phyloP scores from a whole-genome alignment of 495 filamentous ascomycete species.

The Penicillium pancosmium region DNA sequence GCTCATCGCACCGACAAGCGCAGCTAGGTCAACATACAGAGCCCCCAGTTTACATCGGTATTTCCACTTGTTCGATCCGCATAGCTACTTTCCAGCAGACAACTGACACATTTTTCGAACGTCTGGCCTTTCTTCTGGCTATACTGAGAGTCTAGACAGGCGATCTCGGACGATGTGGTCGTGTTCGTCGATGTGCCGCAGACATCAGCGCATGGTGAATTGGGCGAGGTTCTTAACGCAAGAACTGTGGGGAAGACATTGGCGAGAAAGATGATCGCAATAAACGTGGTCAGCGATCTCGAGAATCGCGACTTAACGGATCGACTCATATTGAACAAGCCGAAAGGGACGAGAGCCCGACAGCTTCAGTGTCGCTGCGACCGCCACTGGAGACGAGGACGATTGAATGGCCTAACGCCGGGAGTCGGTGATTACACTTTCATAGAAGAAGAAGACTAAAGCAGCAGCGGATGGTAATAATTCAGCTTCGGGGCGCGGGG shows the following conservation, averaged over 20 bases:
- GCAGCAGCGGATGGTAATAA: constrained; percentile 6
- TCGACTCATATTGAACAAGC: constrained; percentile 12
- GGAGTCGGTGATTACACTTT: constrained; percentile 19
- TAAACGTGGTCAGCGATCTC: constrained; percentile 12
- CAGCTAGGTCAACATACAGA: constrained; percentile 49
- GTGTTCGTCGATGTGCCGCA: constrained; percentile 52
- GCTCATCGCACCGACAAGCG: neutral
- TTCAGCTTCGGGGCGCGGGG: neutral
- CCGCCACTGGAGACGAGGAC: constrained; percentile 8
- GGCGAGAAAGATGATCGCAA: constrained; percentile 23
- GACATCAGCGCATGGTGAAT: constrained; percentile 55
- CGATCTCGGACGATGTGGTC: constrained; percentile 54
- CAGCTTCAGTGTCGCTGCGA: constrained; percentile 12
- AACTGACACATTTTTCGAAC: constrained; percentile 62
- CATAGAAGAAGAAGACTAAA: constrained; percentile 17
- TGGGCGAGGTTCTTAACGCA: constrained; percentile 42
- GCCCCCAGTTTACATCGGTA: constrained; percentile 61
- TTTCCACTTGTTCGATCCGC: constrained; percentile 47
- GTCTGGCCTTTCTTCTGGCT: constrained; percentile 45
- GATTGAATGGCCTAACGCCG: constrained; percentile 17
- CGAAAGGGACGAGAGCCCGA: constrained; percentile 5
- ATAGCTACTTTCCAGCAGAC: constrained; percentile 58
- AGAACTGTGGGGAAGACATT: constrained; percentile 24
- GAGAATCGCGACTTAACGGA: neutral
- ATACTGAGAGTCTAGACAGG: constrained; percentile 55